These are phyloP conservation scores for Plasmodium blacklocki DNA, from an alignment of 169 alveolate genomes.

Conservation along the genomic window DNA sequence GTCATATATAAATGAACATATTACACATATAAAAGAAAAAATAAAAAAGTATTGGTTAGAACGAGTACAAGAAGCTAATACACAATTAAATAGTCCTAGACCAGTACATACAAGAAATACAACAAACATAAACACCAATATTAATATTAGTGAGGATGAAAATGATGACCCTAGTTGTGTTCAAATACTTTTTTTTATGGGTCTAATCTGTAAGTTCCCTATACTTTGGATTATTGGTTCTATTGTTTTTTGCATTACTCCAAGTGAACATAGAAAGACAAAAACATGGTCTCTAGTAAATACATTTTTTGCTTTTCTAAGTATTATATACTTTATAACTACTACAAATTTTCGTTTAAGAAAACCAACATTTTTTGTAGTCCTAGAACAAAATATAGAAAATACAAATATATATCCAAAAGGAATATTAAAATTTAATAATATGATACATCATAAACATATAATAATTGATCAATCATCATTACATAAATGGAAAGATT, in stretches of 20 bases:
- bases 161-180: constrained; percentile 70
- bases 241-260: constrained; percentile 59
- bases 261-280: constrained; percentile 56
- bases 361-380: constrained; percentile 28
- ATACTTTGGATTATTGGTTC: constrained; percentile 70
- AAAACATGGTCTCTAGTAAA: constrained; percentile 63
- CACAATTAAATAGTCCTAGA: constrained; percentile 34
- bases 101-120: neutral
- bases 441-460: neutral
- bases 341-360: constrained; percentile 39
- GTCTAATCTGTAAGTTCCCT: constrained; percentile 70
- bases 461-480: constrained; percentile 15
- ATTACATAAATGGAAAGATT: constrained; percentile 8
- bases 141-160: constrained; percentile 30
- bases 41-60: constrained; percentile 65
- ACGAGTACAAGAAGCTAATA: constrained; percentile 67
- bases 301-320: constrained; percentile 39
- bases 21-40: constrained; percentile 49
- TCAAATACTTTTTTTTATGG: constrained; percentile 60
- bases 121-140: neutral
- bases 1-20: constrained; percentile 1
- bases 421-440: constrained; percentile 27
- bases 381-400: constrained; percentile 29
- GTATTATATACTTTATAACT: constrained; percentile 41
- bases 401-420: neutral